These are phyloP conservation scores for Saccharomycopsis javanensis DNA, from an alignment of 805 yeast species.

Conservation along the genomic window DNA sequence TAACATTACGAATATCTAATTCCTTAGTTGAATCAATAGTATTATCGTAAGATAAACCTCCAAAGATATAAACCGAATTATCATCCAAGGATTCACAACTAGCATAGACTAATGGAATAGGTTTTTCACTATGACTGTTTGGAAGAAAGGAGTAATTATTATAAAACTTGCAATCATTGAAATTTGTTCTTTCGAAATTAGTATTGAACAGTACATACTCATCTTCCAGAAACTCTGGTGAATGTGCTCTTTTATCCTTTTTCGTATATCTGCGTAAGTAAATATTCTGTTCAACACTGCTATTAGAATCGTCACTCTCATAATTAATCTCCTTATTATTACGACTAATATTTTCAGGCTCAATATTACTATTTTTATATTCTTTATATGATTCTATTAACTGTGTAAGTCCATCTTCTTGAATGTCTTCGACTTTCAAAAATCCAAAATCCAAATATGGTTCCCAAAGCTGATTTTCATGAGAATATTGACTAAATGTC, in stretches of 20 bases:
- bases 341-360: background rate
- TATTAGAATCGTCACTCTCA: no score
- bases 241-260: background rate
- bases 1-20: background rate
- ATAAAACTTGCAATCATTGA: background rate
- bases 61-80: background rate
- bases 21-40: background rate
- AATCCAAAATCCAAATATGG: background rate
- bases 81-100: background rate
- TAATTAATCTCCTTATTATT: no score
- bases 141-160: background rate
- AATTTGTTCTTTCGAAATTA: background rate
- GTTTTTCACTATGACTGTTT: background rate
- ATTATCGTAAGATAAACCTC: background rate
- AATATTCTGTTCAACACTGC: no score
- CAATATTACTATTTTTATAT: background rate
- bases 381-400: background rate
- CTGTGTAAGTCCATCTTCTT: background rate
- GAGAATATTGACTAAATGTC: background rate
- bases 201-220: background rate
- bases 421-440: background rate
- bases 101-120: constrained; percentile 1
- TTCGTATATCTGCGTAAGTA: no score
- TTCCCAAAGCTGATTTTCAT: background rate
- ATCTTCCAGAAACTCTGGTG: background rate